Evolutionary conservation across 1,284 basidiomycete genomes (phyloP).

Genomic region (Trichosporon coremiiforme): DNA sequence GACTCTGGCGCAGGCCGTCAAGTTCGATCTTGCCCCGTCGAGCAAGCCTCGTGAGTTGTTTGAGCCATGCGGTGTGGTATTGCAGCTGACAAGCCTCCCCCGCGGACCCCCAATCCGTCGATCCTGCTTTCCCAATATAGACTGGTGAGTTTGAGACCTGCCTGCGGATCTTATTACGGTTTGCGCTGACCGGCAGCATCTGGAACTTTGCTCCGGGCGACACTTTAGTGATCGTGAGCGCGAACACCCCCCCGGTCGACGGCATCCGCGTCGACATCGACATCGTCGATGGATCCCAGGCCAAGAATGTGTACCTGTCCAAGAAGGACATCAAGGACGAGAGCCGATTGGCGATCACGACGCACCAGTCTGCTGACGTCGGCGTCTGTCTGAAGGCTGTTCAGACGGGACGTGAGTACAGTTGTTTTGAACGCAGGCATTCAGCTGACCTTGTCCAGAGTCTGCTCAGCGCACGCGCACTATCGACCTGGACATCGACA

Average conservation of each 20-base stretch:
- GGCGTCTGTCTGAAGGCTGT: slow-evolving; percentile 92
- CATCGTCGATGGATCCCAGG: slow-evolving; percentile 84
- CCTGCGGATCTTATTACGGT: neutral
- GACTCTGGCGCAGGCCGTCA: slow-evolving; percentile 64
- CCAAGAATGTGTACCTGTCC: slow-evolving; percentile 86
- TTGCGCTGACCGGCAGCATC: slow-evolving; percentile 64
- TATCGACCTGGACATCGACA: slow-evolving; percentile 93
- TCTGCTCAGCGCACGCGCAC: slow-evolving; percentile 59
- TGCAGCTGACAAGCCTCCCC: slow-evolving; percentile 3
- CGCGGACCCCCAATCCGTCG: slow-evolving; percentile 17
- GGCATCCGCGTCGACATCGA: slow-evolving; percentile 87
- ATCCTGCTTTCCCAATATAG: slow-evolving; percentile 30
- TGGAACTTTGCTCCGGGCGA: slow-evolving; percentile 89
- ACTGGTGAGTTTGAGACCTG: slow-evolving; percentile 42
- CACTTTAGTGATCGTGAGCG: slow-evolving; percentile 89
- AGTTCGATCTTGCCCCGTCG: slow-evolving; percentile 74
- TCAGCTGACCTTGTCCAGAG: slow-evolving; percentile 64
- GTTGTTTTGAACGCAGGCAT: neutral
- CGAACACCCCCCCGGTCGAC: slow-evolving; percentile 74
- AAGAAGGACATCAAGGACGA: slow-evolving; percentile 88
- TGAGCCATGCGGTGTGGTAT: neutral
- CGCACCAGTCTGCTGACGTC: slow-evolving; percentile 89
- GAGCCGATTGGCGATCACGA: slow-evolving; percentile 89
- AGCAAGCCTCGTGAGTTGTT: slow-evolving; percentile 63
- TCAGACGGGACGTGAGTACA: slow-evolving; percentile 68